These are phyloP conservation scores for Aschersonia sp. DNA, from an alignment of 2,329 filamentous ascomycete species.

Conservation along the genomic window DNA sequence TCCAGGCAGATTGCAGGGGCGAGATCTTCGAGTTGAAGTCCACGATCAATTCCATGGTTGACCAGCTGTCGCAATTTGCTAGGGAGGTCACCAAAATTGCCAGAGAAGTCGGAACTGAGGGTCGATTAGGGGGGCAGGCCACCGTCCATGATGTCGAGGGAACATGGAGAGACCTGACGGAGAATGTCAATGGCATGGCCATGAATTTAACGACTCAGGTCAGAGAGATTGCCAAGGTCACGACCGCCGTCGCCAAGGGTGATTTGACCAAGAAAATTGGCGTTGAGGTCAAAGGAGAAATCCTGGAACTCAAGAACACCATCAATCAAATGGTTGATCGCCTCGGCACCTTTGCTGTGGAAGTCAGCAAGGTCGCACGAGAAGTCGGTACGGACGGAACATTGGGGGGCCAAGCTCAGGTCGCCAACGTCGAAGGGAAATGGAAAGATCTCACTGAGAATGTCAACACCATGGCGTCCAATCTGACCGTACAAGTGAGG, in stretches of 20 bases:
- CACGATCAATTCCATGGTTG: conserved; percentile 99
- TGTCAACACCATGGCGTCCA: conserved; percentile 63
- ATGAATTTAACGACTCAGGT: conserved; percentile 97
- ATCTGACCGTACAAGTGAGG: conserved; percentile 62
- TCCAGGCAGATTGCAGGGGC: conserved; percentile 81
- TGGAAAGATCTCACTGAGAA: conserved; percentile 96
- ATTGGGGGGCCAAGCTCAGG: conserved; percentile 82
- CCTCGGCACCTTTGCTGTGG: conserved; percentile 86
- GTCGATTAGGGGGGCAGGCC: conserved; percentile 84
- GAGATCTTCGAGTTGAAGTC: conserved; percentile 92
- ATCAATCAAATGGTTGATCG: conserved; percentile 99
- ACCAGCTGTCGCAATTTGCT: conserved; percentile 91
- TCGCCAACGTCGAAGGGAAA: conserved; percentile 91
- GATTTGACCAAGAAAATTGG: conserved; percentile 94
- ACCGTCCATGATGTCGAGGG: conserved; percentile 93
- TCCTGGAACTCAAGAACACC: conserved; percentile 87
- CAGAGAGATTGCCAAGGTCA: conserved; percentile 92
- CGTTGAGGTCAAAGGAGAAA: conserved; percentile 86
- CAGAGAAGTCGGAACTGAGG: conserved; percentile 91
- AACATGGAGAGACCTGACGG: conserved; percentile 91
- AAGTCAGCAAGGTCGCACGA: conserved; percentile 88
- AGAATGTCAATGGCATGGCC: conserved; percentile 96
- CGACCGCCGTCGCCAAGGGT: conserved; percentile 84
- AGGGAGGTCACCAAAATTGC: conserved; percentile 95
- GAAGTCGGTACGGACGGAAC: conserved; percentile 96